Base-by-base conservation (phyloP, 805 yeast genomes). In the Wickerhamomyces xylosicus region DNA sequence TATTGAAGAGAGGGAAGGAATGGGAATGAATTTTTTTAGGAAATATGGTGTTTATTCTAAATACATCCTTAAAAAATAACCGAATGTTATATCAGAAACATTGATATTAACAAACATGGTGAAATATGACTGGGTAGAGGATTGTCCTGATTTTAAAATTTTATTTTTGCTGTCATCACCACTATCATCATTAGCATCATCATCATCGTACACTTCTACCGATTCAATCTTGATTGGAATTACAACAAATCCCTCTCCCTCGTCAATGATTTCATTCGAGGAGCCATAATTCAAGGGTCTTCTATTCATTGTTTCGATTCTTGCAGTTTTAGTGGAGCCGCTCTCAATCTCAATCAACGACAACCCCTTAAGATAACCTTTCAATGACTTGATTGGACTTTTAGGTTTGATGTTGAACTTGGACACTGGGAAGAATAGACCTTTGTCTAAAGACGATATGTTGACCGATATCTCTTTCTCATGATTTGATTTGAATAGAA, bases 241-340 rank as follows among this genome's bases (percentile, higher is more conserved):
- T 8, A 56, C 52, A 25, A 54, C 41, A 53, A 55, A 62, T 37
- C 61, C 60, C 1, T 45, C 43, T 3, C 57, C 59, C 14, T 41
- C 39, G 14, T 52, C 57, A 19, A 37, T 37, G 4, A 46, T 32
- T 8, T 38, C 39, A 14, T 39, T 42, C 11, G 42, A 42, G 14
- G 37, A 28, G 4, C 44, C 41, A 15, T 39, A 36, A 13, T 39
- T 37, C 8, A 40, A 38, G 1, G 40, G 42, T 4, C 34, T 25
- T 22, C 66, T 42, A 14, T 47, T 53, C 51, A 58, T 44, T 17
- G 54, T 37, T 42, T 61, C 67, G 1, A 53, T 47, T 34, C 65
- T 46, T 3, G 62, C 48, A 1, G 49, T 11, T 21, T 52, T 58
- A 1, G 65, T 50, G 3, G 40, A 39, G 5, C 29, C 8, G 44